Percentiles rank a stretch among this genome's conserved stretches.
Conservation (phyloP, 306 rosid genomes). For the Castanea crenata region DNA sequence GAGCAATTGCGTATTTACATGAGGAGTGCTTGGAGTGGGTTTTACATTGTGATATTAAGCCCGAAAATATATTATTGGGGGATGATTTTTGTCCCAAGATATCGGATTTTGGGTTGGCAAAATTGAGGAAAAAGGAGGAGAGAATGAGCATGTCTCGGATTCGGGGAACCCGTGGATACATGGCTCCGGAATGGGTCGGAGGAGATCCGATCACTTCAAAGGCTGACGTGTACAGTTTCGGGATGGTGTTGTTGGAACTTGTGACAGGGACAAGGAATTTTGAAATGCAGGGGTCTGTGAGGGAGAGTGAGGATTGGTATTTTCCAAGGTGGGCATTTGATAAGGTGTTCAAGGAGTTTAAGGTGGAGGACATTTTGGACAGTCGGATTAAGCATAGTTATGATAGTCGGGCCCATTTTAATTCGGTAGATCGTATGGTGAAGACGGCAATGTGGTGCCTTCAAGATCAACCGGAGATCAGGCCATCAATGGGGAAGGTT, state of each 20-base stretch:
- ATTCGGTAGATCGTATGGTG: slow-evolving; percentile 76
- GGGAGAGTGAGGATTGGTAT: slow-evolving; percentile 71
- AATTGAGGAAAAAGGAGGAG: slow-evolving; percentile 72
- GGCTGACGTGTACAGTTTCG: slow-evolving; percentile 88
- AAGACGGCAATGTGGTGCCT: slow-evolving; percentile 96
- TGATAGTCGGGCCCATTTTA: slow-evolving; percentile 58
- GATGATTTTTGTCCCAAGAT: slow-evolving; percentile 87
- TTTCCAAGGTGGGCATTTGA: slow-evolving; percentile 90
- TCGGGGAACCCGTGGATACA: slow-evolving; percentile 87
- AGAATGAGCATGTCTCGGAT: slow-evolving; percentile 75
- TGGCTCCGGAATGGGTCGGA: slow-evolving; percentile 91
- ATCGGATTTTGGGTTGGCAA: slow-evolving; percentile 88
- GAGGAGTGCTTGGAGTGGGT: slow-evolving; percentile 98
- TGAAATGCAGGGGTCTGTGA: slow-evolving; percentile 39
- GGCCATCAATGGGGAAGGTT: slow-evolving; percentile 95
- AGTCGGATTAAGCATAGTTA: slow-evolving; percentile 48
- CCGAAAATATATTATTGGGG: slow-evolving; percentile 75
- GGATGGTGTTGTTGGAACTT: slow-evolving; percentile 82
- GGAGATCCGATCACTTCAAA: slow-evolving; percentile 71
- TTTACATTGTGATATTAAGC: slow-evolving; percentile 85
- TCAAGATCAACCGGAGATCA: slow-evolving; percentile 70
- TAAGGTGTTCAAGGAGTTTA: slow-evolving; percentile 72
- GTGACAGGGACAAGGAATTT: slow-evolving; percentile 68
- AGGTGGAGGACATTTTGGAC: slow-evolving; percentile 76
- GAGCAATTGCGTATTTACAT: slow-evolving; percentile 83